Evolutionary conservation across 2,329 filamentous ascomycete species (phyloP).

Genomic region (Fusarium penzigii): DNA sequence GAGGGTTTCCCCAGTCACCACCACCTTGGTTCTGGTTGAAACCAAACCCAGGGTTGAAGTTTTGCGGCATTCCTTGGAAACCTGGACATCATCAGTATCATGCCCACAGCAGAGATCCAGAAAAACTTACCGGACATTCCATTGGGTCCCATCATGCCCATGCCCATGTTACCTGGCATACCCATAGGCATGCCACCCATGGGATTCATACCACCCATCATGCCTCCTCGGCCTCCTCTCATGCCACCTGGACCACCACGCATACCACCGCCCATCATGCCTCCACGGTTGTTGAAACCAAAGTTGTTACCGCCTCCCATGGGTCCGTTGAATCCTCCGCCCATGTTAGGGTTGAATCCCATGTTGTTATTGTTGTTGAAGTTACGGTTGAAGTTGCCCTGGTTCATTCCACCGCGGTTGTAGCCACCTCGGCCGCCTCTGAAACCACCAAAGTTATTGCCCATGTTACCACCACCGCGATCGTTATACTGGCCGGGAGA

Average conservation of each 20-base stretch:
- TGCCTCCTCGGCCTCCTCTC: constrained; percentile 49
- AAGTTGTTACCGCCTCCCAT: constrained; percentile 54
- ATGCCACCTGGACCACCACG: constrained; percentile 52
- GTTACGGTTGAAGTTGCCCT: constrained; percentile 45
- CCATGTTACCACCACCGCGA: constrained; percentile 33
- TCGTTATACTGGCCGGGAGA: constrained; percentile 52
- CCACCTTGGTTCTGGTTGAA: constrained; percentile 56
- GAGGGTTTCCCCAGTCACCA: constrained; percentile 73
- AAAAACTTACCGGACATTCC: constrained; percentile 38
- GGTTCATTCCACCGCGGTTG: constrained; percentile 49
- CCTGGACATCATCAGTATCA: constrained; percentile 40
- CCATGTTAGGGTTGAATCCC: constrained; percentile 49
- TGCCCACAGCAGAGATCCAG: not conserved
- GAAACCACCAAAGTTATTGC: constrained; percentile 53
- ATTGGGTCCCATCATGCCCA: constrained; percentile 56
- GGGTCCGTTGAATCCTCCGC: constrained; percentile 50
- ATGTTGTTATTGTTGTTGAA: constrained; percentile 44
- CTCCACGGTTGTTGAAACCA: constrained; percentile 50
- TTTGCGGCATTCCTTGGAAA: constrained; percentile 68
- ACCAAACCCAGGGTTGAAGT: constrained; percentile 71
- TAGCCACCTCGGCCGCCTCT: constrained; percentile 53
- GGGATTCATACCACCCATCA: constrained; percentile 48
- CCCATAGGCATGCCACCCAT: constrained; percentile 54
- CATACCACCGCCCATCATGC: constrained; percentile 48
- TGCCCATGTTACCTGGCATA: constrained; percentile 60